Evolutionary conservation across 2,329 filamentous ascomycete species (phyloP).

Genomic region (Berkeleyomyces rouxiae): DNA sequence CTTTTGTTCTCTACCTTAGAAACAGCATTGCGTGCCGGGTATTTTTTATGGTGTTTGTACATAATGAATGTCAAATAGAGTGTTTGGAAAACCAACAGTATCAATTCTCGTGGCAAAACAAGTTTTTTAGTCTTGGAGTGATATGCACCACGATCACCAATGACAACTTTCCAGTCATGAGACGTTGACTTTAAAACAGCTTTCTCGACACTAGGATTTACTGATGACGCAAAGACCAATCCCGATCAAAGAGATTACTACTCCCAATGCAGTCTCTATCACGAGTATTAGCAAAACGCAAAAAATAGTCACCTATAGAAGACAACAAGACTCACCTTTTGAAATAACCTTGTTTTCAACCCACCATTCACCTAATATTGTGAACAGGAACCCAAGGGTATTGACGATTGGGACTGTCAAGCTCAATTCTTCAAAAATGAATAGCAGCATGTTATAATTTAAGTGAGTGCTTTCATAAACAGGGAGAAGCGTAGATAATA

Average conservation of each 20-base stretch:
- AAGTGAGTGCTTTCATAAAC: not conserved
- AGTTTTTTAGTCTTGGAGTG: not conserved
- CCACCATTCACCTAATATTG: conserved; percentile 87
- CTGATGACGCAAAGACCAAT: conserved; percentile 73
- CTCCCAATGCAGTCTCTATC: conserved; percentile 66
- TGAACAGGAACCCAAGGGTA: conserved; percentile 88
- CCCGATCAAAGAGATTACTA: conserved; percentile 60
- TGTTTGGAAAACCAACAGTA: not conserved
- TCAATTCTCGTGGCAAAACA: not conserved
- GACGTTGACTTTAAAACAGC: not conserved
- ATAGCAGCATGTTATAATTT: not conserved
- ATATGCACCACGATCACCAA: not conserved
- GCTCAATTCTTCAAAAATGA: conserved; percentile 50
- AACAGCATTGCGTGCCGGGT: conserved; percentile 1
- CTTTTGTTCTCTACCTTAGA: conserved; percentile 4
- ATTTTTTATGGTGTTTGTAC: not conserved
- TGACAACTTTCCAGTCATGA: too few relatives aligned
- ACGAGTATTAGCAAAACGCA: not conserved
- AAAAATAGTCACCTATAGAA: conserved; percentile 1
- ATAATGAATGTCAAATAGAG: not conserved
- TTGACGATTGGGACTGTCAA: conserved; percentile 91
- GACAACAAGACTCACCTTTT: conserved; percentile 37
- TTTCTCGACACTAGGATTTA: conserved; percentile 25
- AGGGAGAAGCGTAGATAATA: not conserved
- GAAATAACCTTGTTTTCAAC: conserved; percentile 83